These are phyloP conservation scores for Melastoma malabathricum DNA, from an alignment of 345 rosid species.

Conservation along the genomic window DNA sequence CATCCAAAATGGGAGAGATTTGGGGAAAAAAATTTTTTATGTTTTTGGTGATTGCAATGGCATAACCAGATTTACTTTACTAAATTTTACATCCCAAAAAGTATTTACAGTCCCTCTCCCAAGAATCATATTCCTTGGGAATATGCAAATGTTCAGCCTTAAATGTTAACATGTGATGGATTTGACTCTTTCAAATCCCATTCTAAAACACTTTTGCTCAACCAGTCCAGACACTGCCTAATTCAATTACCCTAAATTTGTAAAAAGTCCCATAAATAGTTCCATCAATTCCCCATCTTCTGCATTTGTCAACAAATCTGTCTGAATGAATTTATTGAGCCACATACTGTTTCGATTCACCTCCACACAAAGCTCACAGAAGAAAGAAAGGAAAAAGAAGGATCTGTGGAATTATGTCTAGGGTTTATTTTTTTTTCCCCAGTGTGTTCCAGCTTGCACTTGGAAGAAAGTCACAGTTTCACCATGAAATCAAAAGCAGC, in stretches of 20 bases:
- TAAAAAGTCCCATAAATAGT: too few species aligned
- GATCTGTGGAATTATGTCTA: neutral
- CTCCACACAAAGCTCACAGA: neutral
- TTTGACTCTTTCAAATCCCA: slow-evolving; percentile 4
- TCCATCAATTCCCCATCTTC: neutral
- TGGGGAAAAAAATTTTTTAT: too few species aligned
- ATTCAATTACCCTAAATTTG: too few species aligned
- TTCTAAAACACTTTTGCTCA: too few species aligned
- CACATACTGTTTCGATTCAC: neutral
- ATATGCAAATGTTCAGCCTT: slow-evolving; percentile 5
- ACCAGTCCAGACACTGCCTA: too few species aligned
- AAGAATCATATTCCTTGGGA: slow-evolving; percentile 6
- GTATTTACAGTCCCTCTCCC: too few species aligned
- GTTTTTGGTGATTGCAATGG: too few species aligned
- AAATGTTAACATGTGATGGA: slow-evolving; percentile 9
- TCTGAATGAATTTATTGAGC: slow-evolving; percentile 3
- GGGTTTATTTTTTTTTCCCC: too few species aligned
- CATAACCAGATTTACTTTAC: too few species aligned
- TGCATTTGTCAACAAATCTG: slow-evolving; percentile 1
- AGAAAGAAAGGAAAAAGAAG: neutral
- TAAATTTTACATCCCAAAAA: too few species aligned
- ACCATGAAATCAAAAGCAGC: neutral
- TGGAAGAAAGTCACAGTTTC: slow-evolving; percentile 6
- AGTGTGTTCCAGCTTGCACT: slow-evolving; percentile 5
- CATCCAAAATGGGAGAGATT: too few species aligned